These are phyloP conservation scores for Lablab purpureus DNA, from an alignment of 306 rosid genomes.

Conservation along the genomic window DNA sequence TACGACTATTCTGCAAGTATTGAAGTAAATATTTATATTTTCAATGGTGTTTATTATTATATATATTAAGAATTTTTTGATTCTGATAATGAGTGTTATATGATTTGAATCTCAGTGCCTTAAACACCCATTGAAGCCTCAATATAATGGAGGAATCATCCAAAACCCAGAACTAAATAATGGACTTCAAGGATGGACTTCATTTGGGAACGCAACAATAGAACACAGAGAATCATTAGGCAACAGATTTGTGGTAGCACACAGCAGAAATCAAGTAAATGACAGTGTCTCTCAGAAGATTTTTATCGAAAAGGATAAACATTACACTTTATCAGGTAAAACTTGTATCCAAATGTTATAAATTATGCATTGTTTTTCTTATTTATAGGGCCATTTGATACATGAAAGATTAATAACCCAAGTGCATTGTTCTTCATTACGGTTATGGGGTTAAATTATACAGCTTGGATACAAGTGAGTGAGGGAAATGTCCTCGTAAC, in stretches of 20 bases:
- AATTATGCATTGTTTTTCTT: neutral
- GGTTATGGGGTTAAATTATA: constrained; percentile 5
- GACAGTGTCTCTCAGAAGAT: constrained; percentile 67
- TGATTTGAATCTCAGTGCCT: constrained; percentile 60
- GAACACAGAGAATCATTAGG: constrained; percentile 55
- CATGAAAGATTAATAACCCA: neutral
- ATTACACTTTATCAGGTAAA: constrained; percentile 76
- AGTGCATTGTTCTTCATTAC: neutral
- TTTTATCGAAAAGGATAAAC: constrained; percentile 46
- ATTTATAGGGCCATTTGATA: neutral
- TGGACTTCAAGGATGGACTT: constrained; percentile 70
- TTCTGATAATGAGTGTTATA: neutral
- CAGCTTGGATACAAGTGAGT: constrained; percentile 74
- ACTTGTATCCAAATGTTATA: neutral
- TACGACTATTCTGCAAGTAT: constrained; percentile 65
- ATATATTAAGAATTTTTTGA: neutral
- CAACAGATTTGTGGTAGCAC: constrained; percentile 70
- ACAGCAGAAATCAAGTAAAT: constrained; percentile 53
- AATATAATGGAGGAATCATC: constrained; percentile 80
- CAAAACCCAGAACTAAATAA: constrained; percentile 70
- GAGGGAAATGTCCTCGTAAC: constrained; percentile 50
- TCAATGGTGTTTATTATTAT: neutral
- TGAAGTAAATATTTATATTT: constrained; percentile 48
- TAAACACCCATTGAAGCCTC: constrained; percentile 59
- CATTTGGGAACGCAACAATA: constrained; percentile 57